phyloP scores from a whole-genome alignment of 148 eudicot species.

The Silene uniflora region DNA sequence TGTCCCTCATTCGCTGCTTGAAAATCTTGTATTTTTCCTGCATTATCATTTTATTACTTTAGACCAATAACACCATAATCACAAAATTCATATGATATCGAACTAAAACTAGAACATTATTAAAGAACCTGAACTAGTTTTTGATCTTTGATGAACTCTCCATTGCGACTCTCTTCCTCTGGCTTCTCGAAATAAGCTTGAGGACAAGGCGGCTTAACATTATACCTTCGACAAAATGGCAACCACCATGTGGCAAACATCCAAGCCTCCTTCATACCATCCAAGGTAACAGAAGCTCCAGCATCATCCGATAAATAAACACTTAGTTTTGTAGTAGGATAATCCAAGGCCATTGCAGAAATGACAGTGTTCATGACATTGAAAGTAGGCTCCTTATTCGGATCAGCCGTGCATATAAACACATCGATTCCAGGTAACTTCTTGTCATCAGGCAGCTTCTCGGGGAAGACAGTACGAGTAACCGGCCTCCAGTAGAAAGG shows the following conservation, averaged over 20 bases:
- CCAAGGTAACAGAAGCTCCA: conserved; percentile 38
- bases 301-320: conserved; percentile 63
- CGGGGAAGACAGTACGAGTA: conserved; percentile 33
- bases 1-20: conserved; percentile 29
- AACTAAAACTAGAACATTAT: background rate
- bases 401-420: conserved; percentile 57
- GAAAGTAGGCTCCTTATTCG: conserved; percentile 43
- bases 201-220: conserved; percentile 46
- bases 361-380: conserved; percentile 63
- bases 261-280: conserved; percentile 45
- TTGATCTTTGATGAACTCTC: conserved; percentile 36
- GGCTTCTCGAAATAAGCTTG: conserved; percentile 37
- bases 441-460: conserved; percentile 35
- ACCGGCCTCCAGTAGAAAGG: conserved; percentile 42
- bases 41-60: background rate
- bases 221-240: conserved; percentile 44
- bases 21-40: conserved; percentile 49
- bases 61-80: background rate
- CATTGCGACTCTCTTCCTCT: conserved; percentile 16
- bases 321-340: conserved; percentile 40
- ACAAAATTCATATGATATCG: background rate
- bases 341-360: conserved; percentile 55
- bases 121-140: conserved; percentile 37
- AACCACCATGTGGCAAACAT: conserved; percentile 47
- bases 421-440: conserved; percentile 46